These are phyloP conservation scores for Acanthamoeba royreba DNA, from an alignment of 208 protist genomes.

Conservation along the genomic window DNA sequence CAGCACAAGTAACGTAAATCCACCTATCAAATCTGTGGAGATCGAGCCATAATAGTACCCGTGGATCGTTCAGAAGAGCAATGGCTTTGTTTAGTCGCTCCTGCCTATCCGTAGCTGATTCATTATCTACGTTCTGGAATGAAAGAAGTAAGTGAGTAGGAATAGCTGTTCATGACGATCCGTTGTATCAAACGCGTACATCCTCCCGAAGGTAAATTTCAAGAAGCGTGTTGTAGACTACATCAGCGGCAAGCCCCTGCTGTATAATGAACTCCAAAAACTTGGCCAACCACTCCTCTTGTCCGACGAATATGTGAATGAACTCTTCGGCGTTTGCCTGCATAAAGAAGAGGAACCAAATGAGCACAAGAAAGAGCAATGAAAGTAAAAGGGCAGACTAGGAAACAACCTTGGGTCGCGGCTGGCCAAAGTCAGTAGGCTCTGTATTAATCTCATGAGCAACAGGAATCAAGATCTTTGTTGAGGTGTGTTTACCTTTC, in stretches of 20 bases:
- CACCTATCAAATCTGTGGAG: no score
- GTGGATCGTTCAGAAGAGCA: not conserved
- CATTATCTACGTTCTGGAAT: not conserved
- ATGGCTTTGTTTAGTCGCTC: slow-evolving; percentile 11
- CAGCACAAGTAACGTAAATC: not conserved
- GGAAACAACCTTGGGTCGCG: not conserved
- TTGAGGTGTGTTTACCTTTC: not conserved
- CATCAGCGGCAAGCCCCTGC: slow-evolving; percentile 66
- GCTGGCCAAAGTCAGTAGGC: not conserved
- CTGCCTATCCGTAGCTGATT: not conserved
- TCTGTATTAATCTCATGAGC: not conserved
- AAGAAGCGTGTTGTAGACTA: slow-evolving; percentile 92
- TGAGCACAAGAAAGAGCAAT: not conserved
- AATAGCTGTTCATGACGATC: not conserved
- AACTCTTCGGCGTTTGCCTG: slow-evolving; percentile 80
- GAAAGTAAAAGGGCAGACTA: not conserved
- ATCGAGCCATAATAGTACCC: not conserved
- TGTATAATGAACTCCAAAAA: slow-evolving; percentile 89
- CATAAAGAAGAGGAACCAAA: not conserved
- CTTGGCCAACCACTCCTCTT: slow-evolving; percentile 84
- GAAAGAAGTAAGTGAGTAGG: no score
- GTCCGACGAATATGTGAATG: slow-evolving; percentile 89
- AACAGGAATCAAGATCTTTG: not conserved
- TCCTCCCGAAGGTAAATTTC: slow-evolving; percentile 90
- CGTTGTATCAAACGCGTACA: slow-evolving; percentile 42